Percentiles rank a stretch among this genome's conserved stretches.
phyloP scores from a whole-genome alignment of 495 filamentous ascomycete genomes.

The Penicillium soppii region DNA sequence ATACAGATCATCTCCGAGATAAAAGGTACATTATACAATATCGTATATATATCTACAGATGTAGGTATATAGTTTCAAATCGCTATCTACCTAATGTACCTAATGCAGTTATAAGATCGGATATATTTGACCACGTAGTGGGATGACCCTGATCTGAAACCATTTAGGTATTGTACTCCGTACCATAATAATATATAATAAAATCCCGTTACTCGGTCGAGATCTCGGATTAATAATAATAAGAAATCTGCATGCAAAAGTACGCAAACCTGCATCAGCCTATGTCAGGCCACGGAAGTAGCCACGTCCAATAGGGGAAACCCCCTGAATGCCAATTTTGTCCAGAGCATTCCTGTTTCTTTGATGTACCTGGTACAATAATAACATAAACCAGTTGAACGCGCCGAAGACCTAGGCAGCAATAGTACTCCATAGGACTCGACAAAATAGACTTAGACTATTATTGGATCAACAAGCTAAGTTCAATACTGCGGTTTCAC shows the following conservation, averaged over 20 bases:
- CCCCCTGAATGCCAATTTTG: conserved; percentile 7
- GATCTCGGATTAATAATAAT: conserved; percentile 4
- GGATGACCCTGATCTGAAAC: conserved; percentile 11
- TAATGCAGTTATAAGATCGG: background rate
- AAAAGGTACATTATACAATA: conserved; percentile 1
- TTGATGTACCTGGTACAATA: no score
- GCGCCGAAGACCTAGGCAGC: background rate
- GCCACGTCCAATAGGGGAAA: conserved; percentile 13
- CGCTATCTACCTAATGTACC: no score
- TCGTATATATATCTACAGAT: background rate
- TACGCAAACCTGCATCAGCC: conserved; percentile 6
- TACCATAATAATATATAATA: no score
- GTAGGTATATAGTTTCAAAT: background rate
- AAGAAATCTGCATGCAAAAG: background rate
- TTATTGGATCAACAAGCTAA: background rate
- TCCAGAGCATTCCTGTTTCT: conserved; percentile 5
- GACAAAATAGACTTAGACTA: background rate
- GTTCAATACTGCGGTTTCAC: background rate
- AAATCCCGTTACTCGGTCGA: conserved; percentile 9
- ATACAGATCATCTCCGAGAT: conserved; percentile 9
- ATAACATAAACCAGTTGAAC: no score
- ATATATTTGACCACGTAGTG: background rate
- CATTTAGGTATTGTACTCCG: no score
- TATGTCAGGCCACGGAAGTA: conserved; percentile 9
- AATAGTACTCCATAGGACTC: background rate